A percentile compares a stretch with the other conserved stretches of the same genome.
phyloP scores from a whole-genome alignment of 2,329 filamentous ascomycete species.

The Lojkania enalia region DNA sequence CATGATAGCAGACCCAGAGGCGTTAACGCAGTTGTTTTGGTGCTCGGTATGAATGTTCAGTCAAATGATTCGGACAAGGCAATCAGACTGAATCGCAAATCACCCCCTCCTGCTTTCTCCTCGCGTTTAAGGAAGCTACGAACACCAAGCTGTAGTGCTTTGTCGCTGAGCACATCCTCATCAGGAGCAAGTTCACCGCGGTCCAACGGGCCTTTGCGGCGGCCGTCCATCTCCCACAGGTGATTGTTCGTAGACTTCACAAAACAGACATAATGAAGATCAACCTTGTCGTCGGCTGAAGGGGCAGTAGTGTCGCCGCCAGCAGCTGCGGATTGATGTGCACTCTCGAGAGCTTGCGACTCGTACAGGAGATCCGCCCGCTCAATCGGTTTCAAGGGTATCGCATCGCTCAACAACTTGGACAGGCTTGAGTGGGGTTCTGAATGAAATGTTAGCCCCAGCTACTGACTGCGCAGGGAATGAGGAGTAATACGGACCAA shows the following conservation, averaged over 20 bases:
- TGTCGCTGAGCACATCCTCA: conserved; percentile 64
- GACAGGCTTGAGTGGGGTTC: conserved; percentile 61
- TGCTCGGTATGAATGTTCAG: too few relatives aligned
- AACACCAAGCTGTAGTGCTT: conserved; percentile 72
- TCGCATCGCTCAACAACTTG: conserved; percentile 69
- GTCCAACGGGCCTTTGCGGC: conserved; percentile 72
- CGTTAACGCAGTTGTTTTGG: not conserved
- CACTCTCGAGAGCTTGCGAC: conserved; percentile 72
- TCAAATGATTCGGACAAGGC: conserved; percentile 63
- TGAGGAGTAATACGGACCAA: conserved; percentile 26
- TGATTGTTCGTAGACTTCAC: conserved; percentile 71
- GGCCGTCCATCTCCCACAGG: conserved; percentile 81
- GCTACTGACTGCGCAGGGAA: not conserved
- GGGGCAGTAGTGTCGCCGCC: conserved; percentile 80
- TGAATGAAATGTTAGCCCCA: conserved; percentile 26
- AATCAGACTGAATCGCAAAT: conserved; percentile 66
- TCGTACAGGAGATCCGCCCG: conserved; percentile 77
- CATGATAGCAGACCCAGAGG: not conserved
- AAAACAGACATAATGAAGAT: conserved; percentile 95
- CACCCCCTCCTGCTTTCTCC: conserved; percentile 57
- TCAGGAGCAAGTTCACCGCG: conserved; percentile 51
- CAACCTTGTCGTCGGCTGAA: conserved; percentile 76
- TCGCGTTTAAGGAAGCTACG: conserved; percentile 63
- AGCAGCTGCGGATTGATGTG: conserved; percentile 76
- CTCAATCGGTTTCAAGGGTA: conserved; percentile 65